Conservation (phyloP, 257 asterid genomes). For the Solanum corneliomulleri region DNA sequence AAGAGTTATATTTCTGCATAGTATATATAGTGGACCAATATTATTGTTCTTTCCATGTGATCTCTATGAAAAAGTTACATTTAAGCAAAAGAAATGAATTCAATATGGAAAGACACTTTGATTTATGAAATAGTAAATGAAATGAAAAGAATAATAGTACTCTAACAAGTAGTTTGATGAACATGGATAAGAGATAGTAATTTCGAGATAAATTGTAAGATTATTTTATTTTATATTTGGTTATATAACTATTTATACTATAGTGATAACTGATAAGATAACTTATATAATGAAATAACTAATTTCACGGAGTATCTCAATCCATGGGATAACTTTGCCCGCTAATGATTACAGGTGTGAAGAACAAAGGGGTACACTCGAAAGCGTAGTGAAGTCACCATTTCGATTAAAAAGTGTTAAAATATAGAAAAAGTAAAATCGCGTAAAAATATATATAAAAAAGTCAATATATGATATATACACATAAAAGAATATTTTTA, state of each 20-base stretch:
- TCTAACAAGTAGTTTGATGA: not conserved
- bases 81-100: not conserved
- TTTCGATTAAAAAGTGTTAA: no score
- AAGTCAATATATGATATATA: no score
- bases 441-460: rapidly evolving
- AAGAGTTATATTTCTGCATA: not conserved
- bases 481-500: no score
- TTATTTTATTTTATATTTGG: no score
- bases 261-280: not conserved
- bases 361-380: not conserved
- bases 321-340: not conserved
- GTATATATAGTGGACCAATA: not conserved
- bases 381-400: not conserved
- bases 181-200: not conserved
- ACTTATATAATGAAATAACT: not conserved
- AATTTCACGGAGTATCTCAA: not conserved
- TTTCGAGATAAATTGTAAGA: no score
- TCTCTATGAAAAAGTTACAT: not conserved
- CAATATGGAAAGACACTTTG: not conserved
- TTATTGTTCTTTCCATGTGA: not conserved
- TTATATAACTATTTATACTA: not conserved
- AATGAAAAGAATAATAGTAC: not conserved
- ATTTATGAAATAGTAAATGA: not conserved
- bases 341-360: not conserved
- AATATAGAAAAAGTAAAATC: no score